A percentile compares a stretch with the other conserved stretches of the same genome.
Evolutionary conservation across 2,329 filamentous ascomycete genomes (phyloP).

Genomic region (Hypoxylon sp.): DNA sequence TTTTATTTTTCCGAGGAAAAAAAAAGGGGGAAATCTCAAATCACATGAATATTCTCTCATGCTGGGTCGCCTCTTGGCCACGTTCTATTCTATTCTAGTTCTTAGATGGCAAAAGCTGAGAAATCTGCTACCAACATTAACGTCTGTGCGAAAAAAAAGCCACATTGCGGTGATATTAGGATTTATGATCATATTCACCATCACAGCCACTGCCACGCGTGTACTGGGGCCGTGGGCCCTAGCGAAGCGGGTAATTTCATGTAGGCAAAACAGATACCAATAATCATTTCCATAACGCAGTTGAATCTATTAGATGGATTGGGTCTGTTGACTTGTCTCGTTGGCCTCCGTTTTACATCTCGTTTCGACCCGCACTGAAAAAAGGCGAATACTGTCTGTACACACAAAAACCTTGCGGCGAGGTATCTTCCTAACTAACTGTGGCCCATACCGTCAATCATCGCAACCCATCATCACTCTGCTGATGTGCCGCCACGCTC

Average conservation of each 20-base stretch:
- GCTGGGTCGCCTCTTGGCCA: slow-evolving; percentile 21
- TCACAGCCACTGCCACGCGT: slow-evolving; percentile 30
- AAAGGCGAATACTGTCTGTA: slow-evolving; percentile 29
- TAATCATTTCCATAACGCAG: slow-evolving; percentile 28
- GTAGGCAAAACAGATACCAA: slow-evolving; percentile 15
- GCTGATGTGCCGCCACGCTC: slow-evolving; percentile 28
- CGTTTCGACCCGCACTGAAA: slow-evolving; percentile 30
- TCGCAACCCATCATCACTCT: slow-evolving; percentile 31
- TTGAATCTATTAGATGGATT: slow-evolving; percentile 39
- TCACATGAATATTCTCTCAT: slow-evolving; percentile 36
- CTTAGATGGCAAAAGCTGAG: slow-evolving; percentile 1
- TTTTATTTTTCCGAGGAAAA: background rate
- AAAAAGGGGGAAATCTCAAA: slow-evolving; percentile 13
- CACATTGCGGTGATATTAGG: slow-evolving; percentile 15
- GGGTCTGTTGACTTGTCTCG: slow-evolving; percentile 24
- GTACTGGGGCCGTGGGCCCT: slow-evolving; percentile 3
- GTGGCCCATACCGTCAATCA: slow-evolving; percentile 24
- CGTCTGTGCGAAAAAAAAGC: slow-evolving; percentile 10
- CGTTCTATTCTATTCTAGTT: background rate
- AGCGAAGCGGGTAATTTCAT: slow-evolving; percentile 21
- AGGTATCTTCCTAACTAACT: slow-evolving; percentile 30
- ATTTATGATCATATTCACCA: slow-evolving; percentile 10
- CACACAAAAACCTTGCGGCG: slow-evolving; percentile 38
- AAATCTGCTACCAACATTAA: background rate
- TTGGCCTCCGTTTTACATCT: slow-evolving; percentile 16